Conservation (phyloP, 2,329 filamentous ascomycete genomes). For the Herpotrichia juniperi region DNA sequence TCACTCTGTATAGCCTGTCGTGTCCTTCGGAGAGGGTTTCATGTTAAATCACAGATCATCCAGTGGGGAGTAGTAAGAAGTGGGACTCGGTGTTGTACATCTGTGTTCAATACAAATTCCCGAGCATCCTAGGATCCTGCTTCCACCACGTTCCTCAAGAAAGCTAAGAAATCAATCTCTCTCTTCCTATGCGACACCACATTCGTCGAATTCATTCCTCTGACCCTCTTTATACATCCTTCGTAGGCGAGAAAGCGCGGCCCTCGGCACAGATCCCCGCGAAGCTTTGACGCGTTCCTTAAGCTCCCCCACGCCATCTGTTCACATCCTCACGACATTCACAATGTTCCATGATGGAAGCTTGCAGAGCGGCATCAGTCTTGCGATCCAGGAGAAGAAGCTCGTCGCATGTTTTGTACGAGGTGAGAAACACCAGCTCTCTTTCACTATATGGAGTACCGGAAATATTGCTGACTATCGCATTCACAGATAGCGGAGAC, state of each 20-base stretch:
- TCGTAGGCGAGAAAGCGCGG: background rate
- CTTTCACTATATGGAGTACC: background rate
- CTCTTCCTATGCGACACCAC: too few relatives aligned
- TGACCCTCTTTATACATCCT: too few relatives aligned
- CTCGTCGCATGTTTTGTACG: constrained; percentile 84
- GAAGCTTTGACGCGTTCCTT: constrained; percentile 1
- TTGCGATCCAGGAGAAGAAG: constrained; percentile 76
- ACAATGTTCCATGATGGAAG: constrained; percentile 82
- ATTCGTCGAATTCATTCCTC: too few relatives aligned
- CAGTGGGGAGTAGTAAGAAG: too few relatives aligned
- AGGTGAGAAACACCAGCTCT: constrained; percentile 54
- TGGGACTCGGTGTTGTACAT: too few relatives aligned
- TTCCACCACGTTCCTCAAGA: too few relatives aligned
- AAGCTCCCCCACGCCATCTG: constrained; percentile 4
- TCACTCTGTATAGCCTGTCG: too few relatives aligned
- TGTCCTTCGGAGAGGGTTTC: too few relatives aligned
- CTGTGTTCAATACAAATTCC: too few relatives aligned
- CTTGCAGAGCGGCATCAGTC: constrained; percentile 79
- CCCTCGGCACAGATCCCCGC: constrained; percentile 3
- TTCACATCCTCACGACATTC: constrained; percentile 1
- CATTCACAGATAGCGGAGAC: constrained; percentile 65
- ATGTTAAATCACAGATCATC: too few relatives aligned
- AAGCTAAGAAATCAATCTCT: too few relatives aligned
- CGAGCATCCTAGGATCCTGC: too few relatives aligned
- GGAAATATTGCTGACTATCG: constrained; percentile 1